Evolutionary conservation across 176 grass and related monocot genomes (phyloP), one percentile per base, ranked within the genome.

Genomic region (Raddia guianensis): DNA sequence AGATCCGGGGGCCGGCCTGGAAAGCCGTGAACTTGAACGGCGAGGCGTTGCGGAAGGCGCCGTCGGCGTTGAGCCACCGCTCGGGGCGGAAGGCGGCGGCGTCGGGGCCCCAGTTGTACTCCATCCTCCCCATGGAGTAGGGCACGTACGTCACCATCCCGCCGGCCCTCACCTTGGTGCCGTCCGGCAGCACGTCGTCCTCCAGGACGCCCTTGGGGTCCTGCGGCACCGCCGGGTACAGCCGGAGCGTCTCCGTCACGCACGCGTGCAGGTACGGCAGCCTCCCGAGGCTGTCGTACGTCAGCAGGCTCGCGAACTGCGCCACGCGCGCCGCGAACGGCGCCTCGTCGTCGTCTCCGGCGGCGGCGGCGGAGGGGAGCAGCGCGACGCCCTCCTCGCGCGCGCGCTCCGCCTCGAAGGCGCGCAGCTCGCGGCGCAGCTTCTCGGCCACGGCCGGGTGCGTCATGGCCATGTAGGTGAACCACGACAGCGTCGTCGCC

Each of bases 11-110:
- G 47, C 94, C 94, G 0, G 94, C 94, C 91, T 97, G 94, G 83
- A 97, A 97, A 66, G 94, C 94, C 83, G 94, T 97, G 91, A 97
- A 97, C 89, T 97, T 97, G 84, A 97, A 97, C 56, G 94, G 94
- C 56, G 94, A 97, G 10, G 72, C 87, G 71, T 85, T 92, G 20
- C 91, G 91, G 83, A 94, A 91, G 7, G 48, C 61, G 44, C 94
- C 94, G 14, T 90, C 89, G 18, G 88, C 87, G 21, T 86, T 94
- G 77, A 97, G 75, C 94, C 94, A 94, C 83, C 94, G 76, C 86
- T 94, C 94, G 3, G 94, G 91, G 71, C 80, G 75, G 80, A 94
- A 97, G 18, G 62, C 75, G 37, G 82, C 82, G 0, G 91, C 94
- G 86, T 97, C 89, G 12, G 91, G 76, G 21, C 94, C 94, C 94